Evolutionary conservation across 1,284 basidiomycete genomes (phyloP).

Genomic region (Boletellus deceptivus): DNA sequence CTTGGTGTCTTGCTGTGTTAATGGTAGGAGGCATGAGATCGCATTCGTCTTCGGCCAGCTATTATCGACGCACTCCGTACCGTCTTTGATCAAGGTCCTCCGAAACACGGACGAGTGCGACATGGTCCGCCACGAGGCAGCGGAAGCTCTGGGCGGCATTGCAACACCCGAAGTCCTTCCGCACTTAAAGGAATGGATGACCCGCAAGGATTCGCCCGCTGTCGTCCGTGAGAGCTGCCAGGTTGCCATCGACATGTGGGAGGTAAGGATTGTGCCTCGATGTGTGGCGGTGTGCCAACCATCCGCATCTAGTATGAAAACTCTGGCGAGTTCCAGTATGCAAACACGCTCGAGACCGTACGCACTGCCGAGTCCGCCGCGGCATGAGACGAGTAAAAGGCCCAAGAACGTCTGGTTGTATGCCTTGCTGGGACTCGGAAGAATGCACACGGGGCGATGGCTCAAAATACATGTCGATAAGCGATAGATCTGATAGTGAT

Average conservation of each 20-base stretch:
- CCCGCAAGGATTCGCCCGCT: conserved; percentile 72
- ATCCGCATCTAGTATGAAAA: conserved; percentile 71
- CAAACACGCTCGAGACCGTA: conserved; percentile 46
- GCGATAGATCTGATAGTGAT: no score
- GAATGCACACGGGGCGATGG: background rate
- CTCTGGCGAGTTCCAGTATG: conserved; percentile 87
- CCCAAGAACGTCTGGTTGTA: background rate
- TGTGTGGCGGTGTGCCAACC: conserved; percentile 1
- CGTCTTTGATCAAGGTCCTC: conserved; percentile 80
- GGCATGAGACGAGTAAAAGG: conserved; percentile 14
- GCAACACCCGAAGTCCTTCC: conserved; percentile 89
- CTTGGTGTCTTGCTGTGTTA: background rate
- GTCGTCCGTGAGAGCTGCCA: conserved; percentile 97
- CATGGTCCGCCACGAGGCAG: conserved; percentile 99
- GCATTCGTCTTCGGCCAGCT: conserved; percentile 99
- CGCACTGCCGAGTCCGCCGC: conserved; percentile 6
- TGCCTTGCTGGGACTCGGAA: background rate
- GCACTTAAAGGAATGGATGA: conserved; percentile 84
- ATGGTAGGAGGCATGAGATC: conserved; percentile 80
- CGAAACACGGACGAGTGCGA: conserved; percentile 77
- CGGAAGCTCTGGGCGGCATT: conserved; percentile 96
- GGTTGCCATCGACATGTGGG: conserved; percentile 97
- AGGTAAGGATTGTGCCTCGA: conserved; percentile 50
- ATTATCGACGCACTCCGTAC: conserved; percentile 85
- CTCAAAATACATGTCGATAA: background rate